Conservation (phyloP, 495 filamentous ascomycete species). For the Echria macrotheca region DNA sequence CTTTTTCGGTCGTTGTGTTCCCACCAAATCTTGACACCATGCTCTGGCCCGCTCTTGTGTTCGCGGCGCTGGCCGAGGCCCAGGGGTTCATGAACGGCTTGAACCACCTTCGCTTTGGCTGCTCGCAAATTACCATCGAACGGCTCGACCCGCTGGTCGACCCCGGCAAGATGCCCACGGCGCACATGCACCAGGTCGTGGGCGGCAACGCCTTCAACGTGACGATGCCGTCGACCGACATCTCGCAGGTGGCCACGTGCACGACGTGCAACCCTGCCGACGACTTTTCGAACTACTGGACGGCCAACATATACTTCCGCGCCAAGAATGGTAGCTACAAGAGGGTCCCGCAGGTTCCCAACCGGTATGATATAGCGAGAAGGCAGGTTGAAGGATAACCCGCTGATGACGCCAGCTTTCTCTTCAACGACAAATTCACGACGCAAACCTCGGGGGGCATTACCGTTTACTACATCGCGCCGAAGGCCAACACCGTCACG, state of each 20-base stretch:
- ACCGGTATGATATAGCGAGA: no score
- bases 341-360: constrained; percentile 37
- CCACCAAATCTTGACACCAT: constrained; percentile 7
- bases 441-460: constrained; percentile 39
- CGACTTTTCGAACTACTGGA: constrained; percentile 43
- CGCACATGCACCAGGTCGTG: constrained; percentile 40
- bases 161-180: constrained; percentile 28
- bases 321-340: constrained; percentile 38
- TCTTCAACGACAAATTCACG: constrained; percentile 39
- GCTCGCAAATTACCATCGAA: constrained; percentile 26
- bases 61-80: constrained; percentile 16
- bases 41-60: constrained; percentile 15
- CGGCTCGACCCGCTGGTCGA: constrained; percentile 32
- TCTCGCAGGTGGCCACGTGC: constrained; percentile 26
- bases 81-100: constrained; percentile 16
- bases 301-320: constrained; percentile 38
- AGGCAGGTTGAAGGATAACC: no score
- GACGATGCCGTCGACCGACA: constrained; percentile 30
- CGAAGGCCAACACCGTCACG: constrained; percentile 34
- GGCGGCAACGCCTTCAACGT: constrained; percentile 39
- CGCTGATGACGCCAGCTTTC: no score
- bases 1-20: not conserved
- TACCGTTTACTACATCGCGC: constrained; percentile 42
- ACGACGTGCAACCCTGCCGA: constrained; percentile 33
- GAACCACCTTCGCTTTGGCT: constrained; percentile 29